Base-by-base conservation (phyloP, 768 basidiomycete species). In the Kwoniella dejecticola region DNA sequence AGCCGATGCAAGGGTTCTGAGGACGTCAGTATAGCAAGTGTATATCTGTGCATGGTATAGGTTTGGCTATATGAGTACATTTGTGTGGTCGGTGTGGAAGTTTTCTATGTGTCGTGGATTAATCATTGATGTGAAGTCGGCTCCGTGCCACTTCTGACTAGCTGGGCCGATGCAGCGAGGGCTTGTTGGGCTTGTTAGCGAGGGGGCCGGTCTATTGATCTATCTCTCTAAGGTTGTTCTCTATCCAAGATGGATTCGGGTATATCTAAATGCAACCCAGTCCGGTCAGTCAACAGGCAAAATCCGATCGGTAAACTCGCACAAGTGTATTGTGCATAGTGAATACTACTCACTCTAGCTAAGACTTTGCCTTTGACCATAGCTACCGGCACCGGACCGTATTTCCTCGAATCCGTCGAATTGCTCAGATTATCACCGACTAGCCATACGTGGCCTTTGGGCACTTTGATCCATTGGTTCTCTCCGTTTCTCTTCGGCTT, bases 361-460 rank as follows among this genome's bases (percentile, higher is more conserved):
- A 78, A 42, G 3, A 72, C 72, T 60, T 77, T 75, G 8, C 74
- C 77, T 63, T 77, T 77, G 50, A 74, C 60, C 54, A 69, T 66
- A 21, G 68, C 70, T 1, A 78, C 40, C 26, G 95, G 87, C 3
- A 98, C 87, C 23, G 95, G 95, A 0, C 95, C 96, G 80, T 96
- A 96, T n/a, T 82, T 79, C 58, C 95, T 83, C 11, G 95, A 97
- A 80, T 99, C 95, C 13, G 86, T 85, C 33, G 92, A 93, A 66
- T 82, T 83, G 24, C 85, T 82, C 42, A 88, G 81, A 72, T 98
- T 99, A 80, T 99, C 95, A 23, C 95, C 96, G 50, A 82, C 84
- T 29, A 95, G 82, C 95, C 95, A 97, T 23, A 95, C 78, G 76
- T 95, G 89, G 2, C 92, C 91, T 69, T 84, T 84, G 0, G 95